Evolutionary conservation across 257 asterid species (phyloP).

Genomic region (Verbena officinalis): DNA sequence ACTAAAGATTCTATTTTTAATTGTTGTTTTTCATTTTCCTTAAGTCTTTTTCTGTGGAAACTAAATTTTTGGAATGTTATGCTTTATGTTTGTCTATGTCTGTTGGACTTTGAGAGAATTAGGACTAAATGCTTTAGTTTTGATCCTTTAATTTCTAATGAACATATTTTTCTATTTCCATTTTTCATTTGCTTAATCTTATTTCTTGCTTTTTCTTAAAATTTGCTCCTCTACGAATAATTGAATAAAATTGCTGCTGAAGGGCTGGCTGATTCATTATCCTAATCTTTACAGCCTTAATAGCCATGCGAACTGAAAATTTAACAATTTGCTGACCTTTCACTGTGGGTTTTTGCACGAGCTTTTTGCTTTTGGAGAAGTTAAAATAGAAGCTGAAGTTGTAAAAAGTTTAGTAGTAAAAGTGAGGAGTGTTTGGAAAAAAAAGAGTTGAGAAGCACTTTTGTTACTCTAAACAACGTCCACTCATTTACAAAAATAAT

Average conservation of each 20-base stretch:
- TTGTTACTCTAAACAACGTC: too few relatives aligned
- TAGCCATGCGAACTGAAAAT: neutral
- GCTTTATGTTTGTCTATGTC: constrained; percentile 1
- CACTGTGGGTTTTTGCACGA: too few relatives aligned
- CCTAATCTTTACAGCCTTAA: neutral
- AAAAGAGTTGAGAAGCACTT: too few relatives aligned
- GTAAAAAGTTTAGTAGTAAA: too few relatives aligned
- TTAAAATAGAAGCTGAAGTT: too few relatives aligned
- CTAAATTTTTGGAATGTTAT: neutral
- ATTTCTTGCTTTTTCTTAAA: neutral
- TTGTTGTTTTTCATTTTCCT: too few relatives aligned
- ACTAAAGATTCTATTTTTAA: neutral
- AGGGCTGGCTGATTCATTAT: neutral
- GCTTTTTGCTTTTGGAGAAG: too few relatives aligned
- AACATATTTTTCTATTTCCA: neutral
- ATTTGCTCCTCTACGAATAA: neutral
- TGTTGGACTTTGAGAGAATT: constrained; percentile 14
- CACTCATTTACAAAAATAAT: too few relatives aligned
- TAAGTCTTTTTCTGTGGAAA: neutral
- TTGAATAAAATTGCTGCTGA: constrained; percentile 1
- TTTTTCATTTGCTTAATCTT: constrained; percentile 9
- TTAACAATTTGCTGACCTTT: neutral
- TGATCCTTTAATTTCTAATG: neutral
- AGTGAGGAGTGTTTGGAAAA: too few relatives aligned
- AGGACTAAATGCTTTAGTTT: neutral